A percentile compares a stretch with the other conserved stretches of the same genome.
Conservation (phyloP, 257 asterid genomes). For the Coffea eugenioides region DNA sequence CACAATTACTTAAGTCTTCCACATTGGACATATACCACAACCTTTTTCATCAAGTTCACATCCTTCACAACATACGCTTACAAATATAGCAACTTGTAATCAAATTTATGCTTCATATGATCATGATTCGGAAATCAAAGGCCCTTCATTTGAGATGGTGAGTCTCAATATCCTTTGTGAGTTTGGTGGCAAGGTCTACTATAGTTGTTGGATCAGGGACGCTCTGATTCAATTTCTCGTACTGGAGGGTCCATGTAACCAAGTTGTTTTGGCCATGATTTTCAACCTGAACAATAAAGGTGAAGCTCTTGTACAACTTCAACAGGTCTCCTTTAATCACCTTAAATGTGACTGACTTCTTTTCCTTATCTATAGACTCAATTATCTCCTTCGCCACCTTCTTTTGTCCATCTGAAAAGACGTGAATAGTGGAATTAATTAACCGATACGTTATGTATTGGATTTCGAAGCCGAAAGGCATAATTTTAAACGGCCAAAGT, state of each 20-base stretch:
- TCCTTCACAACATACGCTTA: too few species aligned
- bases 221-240: neutral
- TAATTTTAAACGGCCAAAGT: too few species aligned
- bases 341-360: slow-evolving; percentile 16
- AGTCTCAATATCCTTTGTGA: slow-evolving; percentile 27
- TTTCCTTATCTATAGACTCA: slow-evolving; percentile 22
- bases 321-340: slow-evolving; percentile 22
- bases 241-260: slow-evolving; percentile 25
- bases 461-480: too few species aligned
- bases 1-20: too few species aligned
- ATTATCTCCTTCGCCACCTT: slow-evolving; percentile 16
- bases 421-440: too few species aligned
- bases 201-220: slow-evolving; percentile 17
- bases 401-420: slow-evolving; percentile 18
- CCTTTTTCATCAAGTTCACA: too few species aligned
- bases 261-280: slow-evolving; percentile 8
- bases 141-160: slow-evolving; percentile 7
- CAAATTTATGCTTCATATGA: too few species aligned
- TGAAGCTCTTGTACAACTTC: slow-evolving; percentile 14
- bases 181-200: neutral
- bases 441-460: too few species aligned
- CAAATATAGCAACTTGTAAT: too few species aligned
- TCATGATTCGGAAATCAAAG: too few species aligned
- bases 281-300: slow-evolving; percentile 11
- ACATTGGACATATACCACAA: too few species aligned